phyloP scores from a whole-genome alignment of 495 filamentous ascomycete genomes.

The Xylaria telfairii region DNA sequence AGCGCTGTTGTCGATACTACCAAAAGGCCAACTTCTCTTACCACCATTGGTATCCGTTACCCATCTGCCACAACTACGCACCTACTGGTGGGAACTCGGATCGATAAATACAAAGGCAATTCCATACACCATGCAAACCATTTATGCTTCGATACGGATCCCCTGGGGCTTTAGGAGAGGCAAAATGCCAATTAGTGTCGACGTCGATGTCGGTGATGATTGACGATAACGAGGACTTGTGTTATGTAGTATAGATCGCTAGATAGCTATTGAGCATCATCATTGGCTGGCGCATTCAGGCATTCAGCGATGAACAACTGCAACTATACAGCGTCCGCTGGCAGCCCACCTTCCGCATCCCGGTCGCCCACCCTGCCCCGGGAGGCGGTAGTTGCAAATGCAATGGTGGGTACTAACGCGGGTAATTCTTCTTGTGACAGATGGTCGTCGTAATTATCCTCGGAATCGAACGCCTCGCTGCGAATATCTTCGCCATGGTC shows the following conservation, averaged over 20 bases:
- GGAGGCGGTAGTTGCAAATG: neutral
- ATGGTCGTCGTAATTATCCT: conserved; percentile 35
- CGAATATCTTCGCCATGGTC: conserved; percentile 47
- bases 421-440: conserved; percentile 21
- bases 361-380: neutral
- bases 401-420: neutral
- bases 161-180: neutral
- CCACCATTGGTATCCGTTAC: neutral
- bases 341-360: neutral
- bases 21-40: neutral
- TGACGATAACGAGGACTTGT: neutral
- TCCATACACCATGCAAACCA: neutral
- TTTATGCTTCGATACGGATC: neutral
- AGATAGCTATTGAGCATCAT: neutral
- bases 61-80: neutral
- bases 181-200: neutral
- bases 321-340: neutral
- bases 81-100: neutral
- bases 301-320: neutral
- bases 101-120: neutral
- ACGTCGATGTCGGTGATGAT: neutral
- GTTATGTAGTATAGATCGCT: neutral
- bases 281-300: neutral
- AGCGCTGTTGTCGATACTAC: neutral
- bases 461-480: conserved; percentile 32